Evolutionary conservation across 2,329 filamentous ascomycete species (phyloP), one percentile per base, ranked within the genome.

Genomic region (Cadophora luteo-olivacea): DNA sequence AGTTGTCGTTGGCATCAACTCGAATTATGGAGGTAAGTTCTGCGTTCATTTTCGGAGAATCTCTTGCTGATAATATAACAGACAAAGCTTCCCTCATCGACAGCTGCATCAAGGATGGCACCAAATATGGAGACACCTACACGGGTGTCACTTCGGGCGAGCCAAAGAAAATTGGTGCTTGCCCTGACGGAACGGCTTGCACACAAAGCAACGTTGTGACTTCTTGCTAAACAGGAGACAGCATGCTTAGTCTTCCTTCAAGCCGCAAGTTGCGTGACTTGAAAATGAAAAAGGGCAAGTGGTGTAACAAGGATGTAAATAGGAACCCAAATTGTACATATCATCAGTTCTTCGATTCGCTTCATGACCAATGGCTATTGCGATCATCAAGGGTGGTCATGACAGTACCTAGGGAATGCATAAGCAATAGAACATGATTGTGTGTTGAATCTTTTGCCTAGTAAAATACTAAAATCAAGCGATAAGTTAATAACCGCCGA

Each of bases 1-100:
- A 54, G 79, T 80, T n/a, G 79, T 85, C 36, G 82, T 80, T 66
- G 83, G 83, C 64, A 84, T 85, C 24, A 64, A 64, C n/a, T 38
- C 61, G 2, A 64, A 64, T 49, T 64, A 64, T 24, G 61, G 61
- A 55, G 61, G 65, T 55, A 22, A 51, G 54, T 65, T 32, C 24
- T 19, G 4, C 33, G 8, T 51, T 33, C 8, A 64, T 14, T 29
- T 1, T 9, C 6, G 22, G 29, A 14, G 16, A 4, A 19, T 14
- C 12, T 11, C 12, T 14, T 29, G 51, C 51, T 54, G 16, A 54
- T 11, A 16, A 3, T 1, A 1, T 4, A 16, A 4, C 16, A 54
- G 51, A 54, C 24, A 54, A 54, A 29, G 51, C 51, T 29, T 54
- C 51, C 12, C 51, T 54, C 24, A 16, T 32, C 11, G 24, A 54